Percentiles rank a stretch among this genome's conserved stretches.
Conservation (phyloP, 179 eudicot genomes). For the Beta corolliflora region DNA sequence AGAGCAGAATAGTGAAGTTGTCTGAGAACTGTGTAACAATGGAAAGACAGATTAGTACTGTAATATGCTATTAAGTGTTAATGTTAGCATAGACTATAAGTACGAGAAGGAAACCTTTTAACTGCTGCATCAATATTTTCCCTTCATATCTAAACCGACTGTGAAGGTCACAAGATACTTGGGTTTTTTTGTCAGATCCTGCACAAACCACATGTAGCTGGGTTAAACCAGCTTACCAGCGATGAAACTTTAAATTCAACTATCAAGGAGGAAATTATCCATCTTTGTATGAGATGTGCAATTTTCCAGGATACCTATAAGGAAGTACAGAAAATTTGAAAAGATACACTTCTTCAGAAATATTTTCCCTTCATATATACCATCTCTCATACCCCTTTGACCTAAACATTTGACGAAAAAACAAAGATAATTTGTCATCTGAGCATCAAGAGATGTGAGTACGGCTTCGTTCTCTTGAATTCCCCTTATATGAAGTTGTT, state of each 20-base stretch:
- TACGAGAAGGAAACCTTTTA: conserved; percentile 36
- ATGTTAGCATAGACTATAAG: background rate
- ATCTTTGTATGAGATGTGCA: background rate
- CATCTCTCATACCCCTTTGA: background rate
- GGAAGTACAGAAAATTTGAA: background rate
- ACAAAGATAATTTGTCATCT: background rate
- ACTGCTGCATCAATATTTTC: conserved; percentile 40
- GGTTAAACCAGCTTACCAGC: background rate
- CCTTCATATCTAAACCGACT: conserved; percentile 45
- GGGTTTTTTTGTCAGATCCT: conserved; percentile 43
- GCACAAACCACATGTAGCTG: conserved; percentile 13
- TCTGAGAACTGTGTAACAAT: conserved; percentile 41
- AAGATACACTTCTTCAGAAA: background rate
- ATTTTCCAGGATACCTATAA: background rate
- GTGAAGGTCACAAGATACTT: conserved; percentile 51
- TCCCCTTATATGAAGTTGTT: too few species aligned
- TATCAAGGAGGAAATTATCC: background rate
- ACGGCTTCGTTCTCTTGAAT: too few species aligned
- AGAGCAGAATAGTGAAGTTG: conserved; percentile 48
- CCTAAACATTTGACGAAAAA: background rate
- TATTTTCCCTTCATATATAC: background rate
- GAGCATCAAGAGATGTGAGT: background rate
- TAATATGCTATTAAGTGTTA: background rate
- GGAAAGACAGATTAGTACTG: background rate
- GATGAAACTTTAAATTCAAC: background rate